These are phyloP conservation scores for Plectosphaerella cucumerina DNA, from an alignment of 2,329 filamentous ascomycete species.

Conservation along the genomic window DNA sequence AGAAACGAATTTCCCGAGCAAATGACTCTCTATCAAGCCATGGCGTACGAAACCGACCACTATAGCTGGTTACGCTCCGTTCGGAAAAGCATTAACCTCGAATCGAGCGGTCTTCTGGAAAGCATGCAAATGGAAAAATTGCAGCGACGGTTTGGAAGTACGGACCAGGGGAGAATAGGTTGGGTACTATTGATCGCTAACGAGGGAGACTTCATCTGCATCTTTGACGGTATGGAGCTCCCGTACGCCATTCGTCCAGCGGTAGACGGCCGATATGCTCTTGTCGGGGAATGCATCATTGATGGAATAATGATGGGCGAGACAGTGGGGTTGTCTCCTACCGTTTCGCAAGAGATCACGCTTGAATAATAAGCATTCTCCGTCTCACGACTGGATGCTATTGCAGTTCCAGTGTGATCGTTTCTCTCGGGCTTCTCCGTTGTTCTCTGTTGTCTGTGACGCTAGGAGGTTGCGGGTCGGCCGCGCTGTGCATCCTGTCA, in stretches of 20 bases:
- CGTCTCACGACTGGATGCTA: too few relatives aligned
- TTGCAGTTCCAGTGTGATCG: too few relatives aligned
- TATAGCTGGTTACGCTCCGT: not conserved
- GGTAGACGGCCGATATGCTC: not conserved
- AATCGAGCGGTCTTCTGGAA: not conserved
- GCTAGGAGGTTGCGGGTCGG: too few relatives aligned
- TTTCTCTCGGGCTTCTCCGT: too few relatives aligned
- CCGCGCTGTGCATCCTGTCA: too few relatives aligned
- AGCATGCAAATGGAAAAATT: constrained; percentile 1
- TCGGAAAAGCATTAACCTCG: not conserved
- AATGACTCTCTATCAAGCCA: not conserved
- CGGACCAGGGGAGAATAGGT: not conserved
- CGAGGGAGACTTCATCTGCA: constrained; percentile 1
- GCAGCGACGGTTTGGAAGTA: constrained; percentile 1
- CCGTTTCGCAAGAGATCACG: not conserved
- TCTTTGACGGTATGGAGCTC: constrained; percentile 4
- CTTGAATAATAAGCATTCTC: not conserved
- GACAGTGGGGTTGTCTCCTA: not conserved
- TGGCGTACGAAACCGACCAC: not conserved
- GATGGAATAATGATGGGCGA: not conserved
- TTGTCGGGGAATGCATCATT: not conserved
- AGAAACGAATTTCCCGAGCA: not conserved
- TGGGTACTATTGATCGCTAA: constrained; percentile 1
- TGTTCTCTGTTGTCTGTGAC: too few relatives aligned
- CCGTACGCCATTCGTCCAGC: constrained; percentile 1